phyloP scores from a whole-genome alignment of 1,284 basidiomycete genomes.

The Puccinia hordei region DNA sequence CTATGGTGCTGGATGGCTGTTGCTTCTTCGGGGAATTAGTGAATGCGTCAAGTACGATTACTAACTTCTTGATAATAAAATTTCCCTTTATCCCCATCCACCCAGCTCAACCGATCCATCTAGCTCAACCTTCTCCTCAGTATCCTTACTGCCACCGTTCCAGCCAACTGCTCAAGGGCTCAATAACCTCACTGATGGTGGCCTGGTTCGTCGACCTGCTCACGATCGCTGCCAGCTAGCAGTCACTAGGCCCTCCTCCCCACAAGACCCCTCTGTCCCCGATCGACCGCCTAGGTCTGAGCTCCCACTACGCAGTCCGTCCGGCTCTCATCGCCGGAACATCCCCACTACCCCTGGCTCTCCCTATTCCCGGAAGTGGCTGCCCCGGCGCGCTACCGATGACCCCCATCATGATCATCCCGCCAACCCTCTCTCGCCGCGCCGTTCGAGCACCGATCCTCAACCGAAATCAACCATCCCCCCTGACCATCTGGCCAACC shows the following conservation, averaged over 20 bases:
- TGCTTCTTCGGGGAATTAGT: slow-evolving; percentile 9
- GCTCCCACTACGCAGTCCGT: slow-evolving; percentile 14
- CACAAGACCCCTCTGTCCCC: neutral
- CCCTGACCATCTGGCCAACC: neutral
- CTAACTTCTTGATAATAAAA: neutral
- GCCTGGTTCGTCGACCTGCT: neutral
- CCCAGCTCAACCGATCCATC: slow-evolving; percentile 18
- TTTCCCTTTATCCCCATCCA: neutral
- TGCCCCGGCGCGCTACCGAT: slow-evolving; percentile 18
- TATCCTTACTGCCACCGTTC: slow-evolving; percentile 22
- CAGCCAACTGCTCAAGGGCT: slow-evolving; percentile 6
- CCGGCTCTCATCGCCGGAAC: slow-evolving; percentile 19
- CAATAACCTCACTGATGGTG: neutral
- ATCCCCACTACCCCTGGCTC: slow-evolving; percentile 9
- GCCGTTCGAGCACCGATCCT: slow-evolving; percentile 24
- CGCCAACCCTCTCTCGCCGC: neutral
- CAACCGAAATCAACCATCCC: neutral
- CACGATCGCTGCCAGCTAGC: neutral
- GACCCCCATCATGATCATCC: neutral
- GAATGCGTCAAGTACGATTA: neutral
- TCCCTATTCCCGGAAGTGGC: slow-evolving; percentile 23
- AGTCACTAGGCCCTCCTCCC: slow-evolving; percentile 5
- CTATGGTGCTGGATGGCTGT: neutral
- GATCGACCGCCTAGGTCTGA: slow-evolving; percentile 3
- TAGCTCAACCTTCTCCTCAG: neutral